These are phyloP conservation scores for Neostapfia colusana DNA, from an alignment of 176 grass and related monocot species.

Conservation along the genomic window DNA sequence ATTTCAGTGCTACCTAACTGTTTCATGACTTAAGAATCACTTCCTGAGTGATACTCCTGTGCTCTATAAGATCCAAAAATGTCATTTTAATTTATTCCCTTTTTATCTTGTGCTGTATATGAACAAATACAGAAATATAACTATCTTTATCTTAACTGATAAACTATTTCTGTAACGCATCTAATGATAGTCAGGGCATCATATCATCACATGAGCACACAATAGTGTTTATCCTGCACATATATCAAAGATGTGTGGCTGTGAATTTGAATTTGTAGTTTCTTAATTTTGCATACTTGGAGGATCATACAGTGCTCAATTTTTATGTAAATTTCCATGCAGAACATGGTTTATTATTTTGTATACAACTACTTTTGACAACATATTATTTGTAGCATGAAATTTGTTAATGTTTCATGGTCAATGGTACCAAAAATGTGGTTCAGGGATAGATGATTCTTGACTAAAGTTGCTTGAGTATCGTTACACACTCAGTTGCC, in stretches of 20 bases:
- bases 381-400: slow-evolving; percentile 17
- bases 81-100: neutral
- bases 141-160: neutral
- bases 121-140: neutral
- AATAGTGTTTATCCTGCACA: neutral
- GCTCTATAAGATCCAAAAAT: neutral
- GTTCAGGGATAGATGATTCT: neutral
- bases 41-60: neutral
- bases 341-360: neutral
- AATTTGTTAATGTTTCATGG: neutral
- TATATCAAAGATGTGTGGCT: neutral
- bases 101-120: neutral
- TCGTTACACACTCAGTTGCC: neutral
- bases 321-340: neutral
- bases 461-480: neutral
- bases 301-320: neutral
- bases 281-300: neutral
- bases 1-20: neutral
- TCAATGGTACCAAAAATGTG: neutral
- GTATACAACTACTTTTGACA: neutral
- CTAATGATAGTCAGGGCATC: neutral
- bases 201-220: neutral
- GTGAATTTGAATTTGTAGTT: neutral
- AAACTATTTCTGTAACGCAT: neutral
- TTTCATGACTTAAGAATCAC: neutral